These are phyloP conservation scores for Bathelium albidoporum DNA, from an alignment of 495 filamentous ascomycete species.

Conservation along the genomic window DNA sequence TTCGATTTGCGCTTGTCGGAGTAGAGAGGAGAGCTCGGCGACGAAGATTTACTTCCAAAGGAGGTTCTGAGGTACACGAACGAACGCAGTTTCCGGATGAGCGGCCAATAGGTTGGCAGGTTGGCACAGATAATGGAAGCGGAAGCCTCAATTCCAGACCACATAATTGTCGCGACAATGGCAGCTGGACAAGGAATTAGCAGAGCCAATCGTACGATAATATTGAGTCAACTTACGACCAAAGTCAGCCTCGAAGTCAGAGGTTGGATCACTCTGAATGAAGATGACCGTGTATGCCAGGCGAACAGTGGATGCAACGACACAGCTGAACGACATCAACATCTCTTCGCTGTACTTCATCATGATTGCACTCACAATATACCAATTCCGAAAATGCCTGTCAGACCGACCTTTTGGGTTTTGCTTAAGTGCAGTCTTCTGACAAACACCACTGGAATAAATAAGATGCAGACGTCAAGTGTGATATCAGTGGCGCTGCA, in stretches of 20 bases:
- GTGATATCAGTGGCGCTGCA: conserved; percentile 1
- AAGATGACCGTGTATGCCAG: neutral
- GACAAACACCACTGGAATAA: neutral
- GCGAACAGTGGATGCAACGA: neutral
- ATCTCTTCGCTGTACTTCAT: neutral
- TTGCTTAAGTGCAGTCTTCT: neutral
- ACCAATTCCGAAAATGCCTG: neutral
- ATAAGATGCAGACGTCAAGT: neutral
- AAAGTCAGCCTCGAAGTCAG: neutral
- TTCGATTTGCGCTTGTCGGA: neutral
- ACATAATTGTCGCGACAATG: neutral
- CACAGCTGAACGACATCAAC: neutral
- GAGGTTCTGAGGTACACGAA: neutral
- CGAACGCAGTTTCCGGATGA: neutral
- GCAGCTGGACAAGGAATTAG: neutral
- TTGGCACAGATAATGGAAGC: neutral
- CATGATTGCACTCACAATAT: neutral
- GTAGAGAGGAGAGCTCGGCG: neutral
- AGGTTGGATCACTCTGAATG: neutral
- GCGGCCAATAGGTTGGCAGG: neutral
- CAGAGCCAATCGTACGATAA: neutral
- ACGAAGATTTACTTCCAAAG: neutral
- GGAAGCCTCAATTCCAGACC: neutral
- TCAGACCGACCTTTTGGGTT: neutral
- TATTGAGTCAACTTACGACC: neutral